Evolutionary conservation across 2,329 filamentous ascomycete species (phyloP).

Genomic region (Neopestalotiopsis sp.): DNA sequence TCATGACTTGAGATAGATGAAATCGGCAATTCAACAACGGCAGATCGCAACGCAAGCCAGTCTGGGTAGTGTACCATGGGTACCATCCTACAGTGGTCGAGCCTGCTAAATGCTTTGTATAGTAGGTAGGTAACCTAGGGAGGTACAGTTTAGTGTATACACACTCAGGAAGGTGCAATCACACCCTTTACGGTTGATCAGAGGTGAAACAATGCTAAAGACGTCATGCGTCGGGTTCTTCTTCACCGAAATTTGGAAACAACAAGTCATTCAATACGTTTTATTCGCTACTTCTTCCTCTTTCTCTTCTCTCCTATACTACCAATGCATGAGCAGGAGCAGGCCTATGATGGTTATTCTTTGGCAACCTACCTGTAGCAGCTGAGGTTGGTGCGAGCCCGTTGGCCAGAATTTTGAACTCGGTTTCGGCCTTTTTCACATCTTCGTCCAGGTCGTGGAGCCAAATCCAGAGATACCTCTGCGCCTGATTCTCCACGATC

Average conservation of each 20-base stretch:
- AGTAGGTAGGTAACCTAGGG: no score
- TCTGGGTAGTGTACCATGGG: no score
- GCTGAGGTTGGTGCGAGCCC: not conserved
- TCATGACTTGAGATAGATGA: not conserved
- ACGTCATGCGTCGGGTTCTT: not conserved
- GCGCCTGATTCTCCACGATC: slow-evolving; percentile 35
- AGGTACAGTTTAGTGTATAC: no score
- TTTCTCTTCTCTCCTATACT: not conserved
- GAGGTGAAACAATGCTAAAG: not conserved
- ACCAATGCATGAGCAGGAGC: slow-evolving; percentile 1
- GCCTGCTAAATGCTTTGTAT: no score
- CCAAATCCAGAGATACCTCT: slow-evolving; percentile 39
- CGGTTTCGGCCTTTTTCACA: slow-evolving; percentile 28
- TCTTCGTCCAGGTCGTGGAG: slow-evolving; percentile 34
- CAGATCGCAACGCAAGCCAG: not conserved
- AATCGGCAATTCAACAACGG: not conserved
- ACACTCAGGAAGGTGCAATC: no score
- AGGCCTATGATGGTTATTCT: not conserved
- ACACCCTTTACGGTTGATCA: no score
- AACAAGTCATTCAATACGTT: not conserved
- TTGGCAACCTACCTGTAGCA: not conserved
- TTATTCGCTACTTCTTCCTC: not conserved
- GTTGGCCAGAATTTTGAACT: slow-evolving; percentile 21
- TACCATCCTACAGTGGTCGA: no score
- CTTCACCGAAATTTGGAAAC: not conserved